A percentile compares a stretch with the other conserved stretches of the same genome.
These are phyloP conservation scores for Populus ilicifolia DNA, from an alignment of 345 rosid species.

Conservation along the genomic window DNA sequence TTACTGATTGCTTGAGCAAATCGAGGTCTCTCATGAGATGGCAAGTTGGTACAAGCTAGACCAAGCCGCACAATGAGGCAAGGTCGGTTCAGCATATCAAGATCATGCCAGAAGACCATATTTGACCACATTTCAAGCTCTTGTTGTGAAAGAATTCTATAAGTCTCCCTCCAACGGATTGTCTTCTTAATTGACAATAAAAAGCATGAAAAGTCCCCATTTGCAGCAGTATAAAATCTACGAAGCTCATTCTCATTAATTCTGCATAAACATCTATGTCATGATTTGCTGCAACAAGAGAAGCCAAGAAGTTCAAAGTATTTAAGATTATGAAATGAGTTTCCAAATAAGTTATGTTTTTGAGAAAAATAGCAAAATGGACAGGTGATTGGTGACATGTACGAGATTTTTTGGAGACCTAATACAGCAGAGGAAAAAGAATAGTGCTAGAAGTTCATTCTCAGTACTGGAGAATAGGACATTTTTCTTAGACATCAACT, in stretches of 20 bases:
- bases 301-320: constrained; percentile 16
- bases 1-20: constrained; percentile 88
- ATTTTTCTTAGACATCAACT: neutral
- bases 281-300: constrained; percentile 31
- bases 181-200: constrained; percentile 82
- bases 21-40: constrained; percentile 69
- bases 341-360: neutral
- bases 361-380: neutral
- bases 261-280: constrained; percentile 57
- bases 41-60: constrained; percentile 59
- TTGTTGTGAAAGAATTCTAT: constrained; percentile 63
- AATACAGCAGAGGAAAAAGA: neutral
- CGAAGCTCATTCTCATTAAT: constrained; percentile 70
- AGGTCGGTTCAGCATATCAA: constrained; percentile 67
- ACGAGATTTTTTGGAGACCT: neutral
- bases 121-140: constrained; percentile 81
- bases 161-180: constrained; percentile 85
- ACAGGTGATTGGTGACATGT: neutral
- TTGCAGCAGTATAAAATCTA: constrained; percentile 69
- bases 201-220: constrained; percentile 65
- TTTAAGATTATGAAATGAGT: neutral
- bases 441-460: neutral
- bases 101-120: constrained; percentile 93
- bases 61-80: constrained; percentile 91
- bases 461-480: neutral